A percentile compares a stretch with the other conserved stretches of the same genome.
phyloP scores from a whole-genome alignment of 2,329 filamentous ascomycete genomes.

The Nigrospora osmanthi region DNA sequence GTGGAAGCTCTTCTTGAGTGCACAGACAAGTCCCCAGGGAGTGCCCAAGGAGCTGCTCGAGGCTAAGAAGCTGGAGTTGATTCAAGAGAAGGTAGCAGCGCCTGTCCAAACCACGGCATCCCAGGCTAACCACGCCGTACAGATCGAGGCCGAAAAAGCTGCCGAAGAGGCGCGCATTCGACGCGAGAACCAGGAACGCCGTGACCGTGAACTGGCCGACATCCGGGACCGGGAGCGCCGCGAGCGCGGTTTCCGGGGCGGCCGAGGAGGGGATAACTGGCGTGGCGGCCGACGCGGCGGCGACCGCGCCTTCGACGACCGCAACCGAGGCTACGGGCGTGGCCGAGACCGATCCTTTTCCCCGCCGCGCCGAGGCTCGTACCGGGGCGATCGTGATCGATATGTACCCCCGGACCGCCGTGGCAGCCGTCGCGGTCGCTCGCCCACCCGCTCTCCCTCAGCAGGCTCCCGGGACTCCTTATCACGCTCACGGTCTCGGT shows the following conservation, averaged over 20 bases:
- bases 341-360: conserved; percentile 39
- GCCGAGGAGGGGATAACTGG: conserved; percentile 43
- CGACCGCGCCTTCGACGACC: conserved; percentile 39
- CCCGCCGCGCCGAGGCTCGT: conserved; percentile 34
- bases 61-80: conserved; percentile 90
- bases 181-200: conserved; percentile 62
- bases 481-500: conserved; percentile 16
- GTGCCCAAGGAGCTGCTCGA: conserved; percentile 92
- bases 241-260: conserved; percentile 41
- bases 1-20: conserved; percentile 87
- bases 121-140: background rate
- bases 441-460: conserved; percentile 29
- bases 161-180: conserved; percentile 67
- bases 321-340: conserved; percentile 36
- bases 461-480: conserved; percentile 24
- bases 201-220: conserved; percentile 62
- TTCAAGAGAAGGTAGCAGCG: conserved; percentile 70
- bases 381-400: conserved; percentile 35
- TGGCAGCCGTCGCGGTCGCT: conserved; percentile 33
- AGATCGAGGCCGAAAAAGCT: conserved; percentile 78
- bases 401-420: conserved; percentile 44
- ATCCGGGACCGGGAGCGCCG: conserved; percentile 59
- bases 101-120: conserved; percentile 3
- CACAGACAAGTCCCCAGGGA: conserved; percentile 79
- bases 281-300: conserved; percentile 40